Base-by-base conservation (phyloP, 768 basidiomycete genomes). In the Amanita phalloides region DNA sequence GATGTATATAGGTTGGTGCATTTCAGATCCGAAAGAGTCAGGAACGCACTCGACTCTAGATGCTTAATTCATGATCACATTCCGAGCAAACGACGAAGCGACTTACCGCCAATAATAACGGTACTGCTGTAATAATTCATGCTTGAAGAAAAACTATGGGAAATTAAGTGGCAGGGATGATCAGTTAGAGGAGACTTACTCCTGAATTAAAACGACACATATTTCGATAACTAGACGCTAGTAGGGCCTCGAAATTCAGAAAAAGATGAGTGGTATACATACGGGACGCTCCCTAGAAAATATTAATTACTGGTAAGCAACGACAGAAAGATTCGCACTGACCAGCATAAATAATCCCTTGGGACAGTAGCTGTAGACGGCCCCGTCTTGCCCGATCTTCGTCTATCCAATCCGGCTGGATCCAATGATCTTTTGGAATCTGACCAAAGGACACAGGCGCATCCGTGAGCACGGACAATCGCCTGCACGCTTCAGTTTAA, bases 131-230 rank as follows among this genome's bases (percentile, higher is more conserved):
- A 94, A 68, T 7, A 94, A 67, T 53, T 84, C 79, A 55, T 94
- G 91, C 39, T 76, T 73, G 70, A 79, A 94, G 70, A 95, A 94
- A 71, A 86, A 89, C 82, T 90, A 45, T 1, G 30, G 26, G 3
- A 30, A 37, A 30, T 37, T 49, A 6, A 48, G 20, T 36, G 17
- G 54, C 45, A 49, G 17, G 9, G 17, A 45, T 33, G 39, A 30
- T 21, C 30, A 28, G 25, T 38, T 48, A 30, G 46, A 44, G 35
- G 11, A 8, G 5, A 69, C 82, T 57, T 66, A 90, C 89, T 30
- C 90, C 91, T 44, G 89, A 92, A 67, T 94, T 91, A 68, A 84
- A 97, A 9, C 94, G 81, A 66, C 94, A 96, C 94, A 96, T 95
- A 58, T 95, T 92, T 37, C 93, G 81, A 61, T 96, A 95, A 17